These are phyloP conservation scores for Suillus weaverae DNA, from an alignment of 768 basidiomycete genomes.

Conservation along the genomic window DNA sequence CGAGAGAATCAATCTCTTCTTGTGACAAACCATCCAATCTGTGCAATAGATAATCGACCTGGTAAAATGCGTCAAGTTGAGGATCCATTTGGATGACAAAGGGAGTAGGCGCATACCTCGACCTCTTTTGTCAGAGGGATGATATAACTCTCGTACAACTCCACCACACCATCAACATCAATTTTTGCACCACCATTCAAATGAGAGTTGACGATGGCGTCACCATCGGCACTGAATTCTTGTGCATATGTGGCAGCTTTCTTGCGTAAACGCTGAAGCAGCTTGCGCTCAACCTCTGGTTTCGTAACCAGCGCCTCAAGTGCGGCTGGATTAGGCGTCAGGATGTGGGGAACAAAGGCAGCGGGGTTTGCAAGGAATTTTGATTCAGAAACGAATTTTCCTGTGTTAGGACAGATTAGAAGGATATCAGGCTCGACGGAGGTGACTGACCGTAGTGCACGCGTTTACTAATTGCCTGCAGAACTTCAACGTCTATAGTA, in stretches of 20 bases:
- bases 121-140: conserved; percentile 98
- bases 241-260: conserved; percentile 82
- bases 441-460: conserved; percentile 86
- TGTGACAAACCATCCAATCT: conserved; percentile 84
- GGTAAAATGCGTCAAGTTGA: conserved; percentile 3
- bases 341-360: conserved; percentile 91
- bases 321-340: conserved; percentile 68
- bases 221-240: conserved; percentile 75
- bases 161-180: conserved; percentile 89
- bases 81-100: not conserved
- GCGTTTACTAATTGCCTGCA: conserved; percentile 97
- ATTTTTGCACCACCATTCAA: conserved; percentile 60
- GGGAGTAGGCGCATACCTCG: conserved; percentile 62
- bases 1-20: conserved; percentile 73
- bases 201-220: conserved; percentile 38
- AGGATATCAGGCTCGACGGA: not conserved
- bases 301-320: conserved; percentile 93
- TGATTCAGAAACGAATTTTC: conserved; percentile 98
- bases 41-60: conserved; percentile 96
- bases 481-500: conserved; percentile 90
- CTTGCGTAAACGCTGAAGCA: conserved; percentile 81
- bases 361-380: conserved; percentile 89
- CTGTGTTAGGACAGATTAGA: conserved; percentile 40
- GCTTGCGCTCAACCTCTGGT: conserved; percentile 87
- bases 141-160: conserved; percentile 91